These are phyloP conservation scores for Aspergillus terreus DNA, from an alignment of 2,329 filamentous ascomycete genomes.

Conservation along the genomic window DNA sequence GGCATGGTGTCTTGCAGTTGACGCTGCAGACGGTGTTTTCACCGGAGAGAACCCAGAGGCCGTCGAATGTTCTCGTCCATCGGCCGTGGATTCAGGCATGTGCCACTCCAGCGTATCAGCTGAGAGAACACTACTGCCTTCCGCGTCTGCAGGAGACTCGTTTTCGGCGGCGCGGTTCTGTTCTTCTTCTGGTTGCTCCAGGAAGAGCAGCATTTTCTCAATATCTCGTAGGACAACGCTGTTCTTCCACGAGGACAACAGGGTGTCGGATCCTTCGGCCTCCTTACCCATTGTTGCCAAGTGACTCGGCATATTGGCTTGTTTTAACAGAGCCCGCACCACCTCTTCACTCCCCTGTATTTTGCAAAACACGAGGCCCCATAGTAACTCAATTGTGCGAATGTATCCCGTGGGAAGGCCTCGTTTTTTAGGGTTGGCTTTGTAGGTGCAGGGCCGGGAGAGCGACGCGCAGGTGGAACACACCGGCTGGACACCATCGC, in stretches of 20 bases:
- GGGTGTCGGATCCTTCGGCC: slow-evolving; percentile 49
- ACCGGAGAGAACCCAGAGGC: slow-evolving; percentile 22
- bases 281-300: slow-evolving; percentile 37
- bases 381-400: slow-evolving; percentile 65
- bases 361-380: slow-evolving; percentile 64
- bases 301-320: slow-evolving; percentile 37
- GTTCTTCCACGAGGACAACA: slow-evolving; percentile 62
- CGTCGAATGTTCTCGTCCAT: slow-evolving; percentile 17
- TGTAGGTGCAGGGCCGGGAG: slow-evolving; percentile 66
- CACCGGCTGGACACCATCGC: slow-evolving; percentile 63
- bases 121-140: slow-evolving; percentile 29
- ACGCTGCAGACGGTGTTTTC: slow-evolving; percentile 17
- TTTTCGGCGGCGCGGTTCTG: slow-evolving; percentile 27
- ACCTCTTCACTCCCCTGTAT: slow-evolving; percentile 58
- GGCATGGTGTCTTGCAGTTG: slow-evolving; percentile 8
- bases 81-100: slow-evolving; percentile 23
- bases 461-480: slow-evolving; percentile 65
- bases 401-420: slow-evolving; percentile 79
- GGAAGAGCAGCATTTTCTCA: slow-evolving; percentile 55
- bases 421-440: slow-evolving; percentile 69
- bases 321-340: slow-evolving; percentile 53
- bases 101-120: slow-evolving; percentile 32
- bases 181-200: slow-evolving; percentile 37
- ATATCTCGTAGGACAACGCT: slow-evolving; percentile 61
- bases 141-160: slow-evolving; percentile 27